phyloP scores from a whole-genome alignment of 306 rosid genomes.

The Castanea crenata region DNA sequence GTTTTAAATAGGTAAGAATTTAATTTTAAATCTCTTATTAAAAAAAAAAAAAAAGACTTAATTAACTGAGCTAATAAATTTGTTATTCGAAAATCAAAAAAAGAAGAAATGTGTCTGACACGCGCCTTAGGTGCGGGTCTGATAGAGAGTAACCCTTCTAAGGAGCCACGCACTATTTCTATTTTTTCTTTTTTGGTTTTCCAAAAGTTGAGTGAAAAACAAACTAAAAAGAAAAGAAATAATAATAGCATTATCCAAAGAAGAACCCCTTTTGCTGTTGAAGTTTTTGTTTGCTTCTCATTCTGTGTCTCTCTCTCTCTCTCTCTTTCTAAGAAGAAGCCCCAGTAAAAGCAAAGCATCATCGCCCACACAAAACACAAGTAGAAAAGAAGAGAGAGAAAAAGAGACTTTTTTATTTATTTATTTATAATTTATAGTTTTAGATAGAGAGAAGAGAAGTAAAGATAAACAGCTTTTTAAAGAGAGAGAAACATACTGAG shows the following conservation, averaged over 20 bases:
- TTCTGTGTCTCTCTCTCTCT: constrained; percentile 24
- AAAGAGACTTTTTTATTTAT: constrained; percentile 5
- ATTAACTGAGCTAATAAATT: rapidly evolving
- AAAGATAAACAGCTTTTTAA: constrained; percentile 13
- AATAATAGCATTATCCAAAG: constrained; percentile 50
- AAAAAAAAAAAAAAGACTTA: rapidly evolving
- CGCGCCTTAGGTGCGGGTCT: no score
- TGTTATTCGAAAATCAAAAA: rapidly evolving
- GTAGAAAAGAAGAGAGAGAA: background rate
- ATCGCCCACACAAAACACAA: constrained; percentile 33
- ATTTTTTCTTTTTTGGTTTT: background rate
- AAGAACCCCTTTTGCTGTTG: constrained; percentile 42
- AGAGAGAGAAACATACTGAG: constrained; percentile 18
- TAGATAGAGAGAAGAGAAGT: constrained; percentile 19
- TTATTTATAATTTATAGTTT: background rate
- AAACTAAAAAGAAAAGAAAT: background rate
- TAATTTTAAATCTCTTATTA: rapidly evolving
- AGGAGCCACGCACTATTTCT: no score
- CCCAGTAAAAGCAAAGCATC: constrained; percentile 33
- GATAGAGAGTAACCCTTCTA: no score
- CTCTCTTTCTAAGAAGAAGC: background rate
- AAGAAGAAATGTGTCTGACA: no score
- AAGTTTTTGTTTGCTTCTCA: constrained; percentile 48
- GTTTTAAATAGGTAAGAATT: rapidly evolving
- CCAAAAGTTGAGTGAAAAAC: no score